Base-by-base conservation (phyloP, 1,139 yeast genomes). In the Kurtzmaniella quercitrusa region DNA sequence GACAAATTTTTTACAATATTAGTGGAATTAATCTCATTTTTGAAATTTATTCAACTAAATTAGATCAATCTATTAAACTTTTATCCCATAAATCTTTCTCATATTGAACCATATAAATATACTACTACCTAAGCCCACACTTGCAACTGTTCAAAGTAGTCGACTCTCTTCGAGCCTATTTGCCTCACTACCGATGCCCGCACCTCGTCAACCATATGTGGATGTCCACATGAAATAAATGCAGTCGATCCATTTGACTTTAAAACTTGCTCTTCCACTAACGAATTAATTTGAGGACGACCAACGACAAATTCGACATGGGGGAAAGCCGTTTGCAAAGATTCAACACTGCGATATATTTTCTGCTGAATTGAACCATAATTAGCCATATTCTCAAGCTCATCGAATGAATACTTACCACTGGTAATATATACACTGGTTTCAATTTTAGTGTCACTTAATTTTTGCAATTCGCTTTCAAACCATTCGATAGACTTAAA, bases 211-310 rank as follows among this genome's bases (percentile, higher is more conserved):
- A 77, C 80, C 76, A 78, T 68, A 5, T 53, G 45, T 12, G 78
- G 75, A 43, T 77, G 80, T 2, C 83, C 83, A 61, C 84, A 79
- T 4, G 76, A 57, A 3, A 74, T 61, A 42, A 77, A 67, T 0
- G 76, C 76, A 33, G 67, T 56, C 2, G 74, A 63, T 2, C 68
- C 70, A 2, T 45, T 40, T 5, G 68, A 56, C 36, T 61, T 65
- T 4, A 50, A 50, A 12, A 66, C 49, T 44, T 66, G 68, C 12
- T 50, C 38, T 15, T 47, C 43, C 2, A 69, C 64, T 11, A 67
- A 37, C 1, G 47, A 52, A 8, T 57, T 56, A 45, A 68, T 54
- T 16, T 47, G 41, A 2, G 76, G 75, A 46, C 74, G 60, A 3
- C 68, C 69, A 33, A 59, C 61, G 39, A 47, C 53, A 49, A 70